Evolutionary conservation across 2,329 filamentous ascomycete species (phyloP), one percentile per base, ranked within the genome.

Genomic region (Arthrobotrys iridis): DNA sequence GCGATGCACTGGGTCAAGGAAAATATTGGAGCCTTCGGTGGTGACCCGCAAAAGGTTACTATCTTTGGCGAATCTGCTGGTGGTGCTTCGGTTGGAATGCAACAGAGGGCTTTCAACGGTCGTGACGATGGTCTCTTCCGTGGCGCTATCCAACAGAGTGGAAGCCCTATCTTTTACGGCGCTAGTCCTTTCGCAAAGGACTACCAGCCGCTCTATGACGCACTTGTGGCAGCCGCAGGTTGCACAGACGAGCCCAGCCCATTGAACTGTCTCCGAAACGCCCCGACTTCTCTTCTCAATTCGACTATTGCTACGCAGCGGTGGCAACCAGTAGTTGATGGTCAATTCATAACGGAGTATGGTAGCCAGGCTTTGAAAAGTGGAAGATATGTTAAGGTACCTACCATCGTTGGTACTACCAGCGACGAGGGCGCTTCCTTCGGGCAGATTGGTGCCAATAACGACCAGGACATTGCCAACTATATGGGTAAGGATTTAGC

Each of bases 361-460:
- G 85, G 84, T 1, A 86, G 85, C 7, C 80, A 84, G 5, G 87
- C 89, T 77, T 82, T 91, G 4, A 81, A 82, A 0, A 80, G 84
- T 3, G 88, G 88, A 50, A 84, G 85, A 15, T 90, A 91, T 77
- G 86, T 90, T 66, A 84, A 87, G 60, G 87, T 91, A 0, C 88
- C 89, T 0, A 85, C 91, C 41, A 83, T 92, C 4, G 82, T 85
- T 33, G 89, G 90, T 4, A 85, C 85, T 35, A 91, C 90, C 80
- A 86, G 85, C 0, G 89, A 91, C 77, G 90, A 92, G 80, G 90
- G 88, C 1, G 86, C 85, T 0, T 82, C 83, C 0, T 90, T 89
- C 20, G 71, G 35, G 13, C 46, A 66, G 20, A 52, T 65, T 57
- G 45, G 33, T 4, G 60, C 59, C 2, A 62, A 55, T 24, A 67